A percentile compares a stretch with the other conserved stretches of the same genome.
phyloP scores from a whole-genome alignment of 805 yeast genomes.

The Debaryomyces castellii region DNA sequence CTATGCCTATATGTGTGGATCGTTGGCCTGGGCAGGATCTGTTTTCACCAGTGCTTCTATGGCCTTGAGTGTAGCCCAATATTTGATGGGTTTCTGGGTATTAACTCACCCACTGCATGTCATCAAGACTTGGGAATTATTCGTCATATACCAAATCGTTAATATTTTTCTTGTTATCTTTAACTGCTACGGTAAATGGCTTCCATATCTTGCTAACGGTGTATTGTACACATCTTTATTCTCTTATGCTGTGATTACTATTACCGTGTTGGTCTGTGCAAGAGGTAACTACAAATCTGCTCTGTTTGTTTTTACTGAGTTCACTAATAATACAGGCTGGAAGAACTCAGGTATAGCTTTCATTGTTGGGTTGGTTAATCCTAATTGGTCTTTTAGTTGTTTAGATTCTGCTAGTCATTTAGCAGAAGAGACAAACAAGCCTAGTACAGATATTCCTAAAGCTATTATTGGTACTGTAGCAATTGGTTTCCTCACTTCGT shows the following conservation, averaged over 20 bases:
- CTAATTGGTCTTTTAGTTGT: conserved; percentile 69
- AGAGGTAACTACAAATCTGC: conserved; percentile 53
- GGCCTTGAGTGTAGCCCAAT: conserved; percentile 52
- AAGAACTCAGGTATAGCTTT: conserved; percentile 56
- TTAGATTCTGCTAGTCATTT: conserved; percentile 71
- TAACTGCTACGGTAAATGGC: conserved; percentile 50
- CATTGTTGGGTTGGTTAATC: conserved; percentile 68
- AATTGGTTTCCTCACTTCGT: conserved; percentile 63
- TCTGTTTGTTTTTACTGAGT: conserved; percentile 52
- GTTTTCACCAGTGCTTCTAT: conserved; percentile 63
- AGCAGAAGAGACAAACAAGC: conserved; percentile 63
- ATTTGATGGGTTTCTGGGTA: conserved; percentile 51
- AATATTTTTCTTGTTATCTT: conserved; percentile 44
- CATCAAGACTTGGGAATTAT: conserved; percentile 53
- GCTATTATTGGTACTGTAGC: conserved; percentile 63
- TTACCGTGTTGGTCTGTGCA: conserved; percentile 52
- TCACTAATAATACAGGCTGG: conserved; percentile 63
- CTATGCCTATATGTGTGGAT: conserved; percentile 59
- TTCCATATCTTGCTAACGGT: conserved; percentile 50
- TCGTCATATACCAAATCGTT: conserved; percentile 47
- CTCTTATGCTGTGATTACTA: conserved; percentile 54
- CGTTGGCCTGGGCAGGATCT: conserved; percentile 61
- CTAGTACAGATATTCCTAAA: conserved; percentile 58
- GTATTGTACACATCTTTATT: conserved; percentile 53
- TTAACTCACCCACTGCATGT: conserved; percentile 36